Base-by-base conservation (phyloP, 2,329 filamentous ascomycete genomes). In the Lecanicillium sp. region DNA sequence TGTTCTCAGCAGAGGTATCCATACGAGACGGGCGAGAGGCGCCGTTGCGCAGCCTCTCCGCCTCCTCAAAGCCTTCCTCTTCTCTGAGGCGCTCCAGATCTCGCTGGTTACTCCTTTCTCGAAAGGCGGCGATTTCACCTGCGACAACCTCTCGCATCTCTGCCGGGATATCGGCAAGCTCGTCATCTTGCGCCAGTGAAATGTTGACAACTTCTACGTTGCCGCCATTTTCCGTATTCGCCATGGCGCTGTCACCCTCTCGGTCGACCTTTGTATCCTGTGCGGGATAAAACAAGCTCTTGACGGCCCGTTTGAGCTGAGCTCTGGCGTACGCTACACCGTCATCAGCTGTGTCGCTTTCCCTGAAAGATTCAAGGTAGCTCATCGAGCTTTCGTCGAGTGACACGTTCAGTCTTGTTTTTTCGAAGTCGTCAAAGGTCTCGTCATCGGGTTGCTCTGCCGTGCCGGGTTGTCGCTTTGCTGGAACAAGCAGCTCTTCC, bases 141-240 rank as follows among this genome's bases (percentile, higher is more conserved):
- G 92, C 87, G 13, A 98, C 92, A 0, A 87, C 89, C 57, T 94
- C 92, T 17, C 92, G 81, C 87, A 95, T 94, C 57, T 97, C 92
- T 1, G 87, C 83, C 0, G 92, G 92, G 34, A 98, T 96, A 53
- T 98, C 92, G 15, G 89, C 83, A 20, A 98, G 71, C 55, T 98
- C 92, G 54, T 98, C 94, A 46, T 98, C 92, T 37, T 84, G 77
- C 1, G 82, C 80, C 22, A 95, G 72, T 4, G 88, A 83, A 43
- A 97, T 94, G 42, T 89, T 95, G 47, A 94, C 82, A 29, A 96
- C 82, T 59, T 95, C 88, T 5, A 87, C 80, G 39, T 79, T 77
- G 25, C 79, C 79, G 29, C 77, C 78, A 28, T 69, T 67, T 18
- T 70, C 62, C 1, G 71, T 74, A 44, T 85, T 81, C 33, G 72